Evolutionary conservation across 1,284 basidiomycete species (phyloP).

Genomic region (Ceratobasidium sp.): DNA sequence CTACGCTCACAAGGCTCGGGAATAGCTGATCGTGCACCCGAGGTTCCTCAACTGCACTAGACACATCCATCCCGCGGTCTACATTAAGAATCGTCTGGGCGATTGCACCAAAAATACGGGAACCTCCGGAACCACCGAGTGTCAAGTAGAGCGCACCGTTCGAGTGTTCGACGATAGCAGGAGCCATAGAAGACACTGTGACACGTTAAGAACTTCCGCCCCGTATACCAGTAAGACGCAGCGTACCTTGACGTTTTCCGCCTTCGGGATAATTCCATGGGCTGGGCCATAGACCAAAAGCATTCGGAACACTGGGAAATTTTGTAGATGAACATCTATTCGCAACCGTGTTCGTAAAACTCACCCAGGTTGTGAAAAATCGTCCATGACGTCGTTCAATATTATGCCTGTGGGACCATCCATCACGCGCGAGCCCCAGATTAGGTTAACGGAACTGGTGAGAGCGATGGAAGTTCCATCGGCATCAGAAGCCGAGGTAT

Average conservation of each 20-base stretch:
- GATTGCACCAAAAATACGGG: slow-evolving; percentile 84
- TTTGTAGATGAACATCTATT: neutral
- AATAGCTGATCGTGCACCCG: slow-evolving; percentile 94
- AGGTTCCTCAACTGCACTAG: slow-evolving; percentile 84
- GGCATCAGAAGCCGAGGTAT: slow-evolving; percentile 83
- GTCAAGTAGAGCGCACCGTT: slow-evolving; percentile 80
- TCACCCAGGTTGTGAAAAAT: slow-evolving; percentile 45
- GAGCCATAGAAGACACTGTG: slow-evolving; percentile 84
- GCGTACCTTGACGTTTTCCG: slow-evolving; percentile 43
- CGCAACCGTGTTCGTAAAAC: slow-evolving; percentile 77
- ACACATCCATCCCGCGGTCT: slow-evolving; percentile 84
- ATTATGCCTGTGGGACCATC: slow-evolving; percentile 73
- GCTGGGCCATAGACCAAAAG: slow-evolving; percentile 86
- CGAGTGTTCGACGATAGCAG: slow-evolving; percentile 82
- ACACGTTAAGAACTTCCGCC: neutral
- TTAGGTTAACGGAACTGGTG: slow-evolving; percentile 87
- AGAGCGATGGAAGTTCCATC: slow-evolving; percentile 88
- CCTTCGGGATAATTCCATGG: slow-evolving; percentile 70
- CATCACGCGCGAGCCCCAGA: slow-evolving; percentile 63
- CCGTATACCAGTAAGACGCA: neutral
- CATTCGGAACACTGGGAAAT: slow-evolving; percentile 80
- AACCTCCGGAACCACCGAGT: slow-evolving; percentile 89
- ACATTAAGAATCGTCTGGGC: slow-evolving; percentile 87
- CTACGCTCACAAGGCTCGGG: slow-evolving; percentile 74
- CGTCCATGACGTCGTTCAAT: slow-evolving; percentile 82